phyloP scores from a whole-genome alignment of 176 grass and related monocot genomes.

The Carex kokanica region DNA sequence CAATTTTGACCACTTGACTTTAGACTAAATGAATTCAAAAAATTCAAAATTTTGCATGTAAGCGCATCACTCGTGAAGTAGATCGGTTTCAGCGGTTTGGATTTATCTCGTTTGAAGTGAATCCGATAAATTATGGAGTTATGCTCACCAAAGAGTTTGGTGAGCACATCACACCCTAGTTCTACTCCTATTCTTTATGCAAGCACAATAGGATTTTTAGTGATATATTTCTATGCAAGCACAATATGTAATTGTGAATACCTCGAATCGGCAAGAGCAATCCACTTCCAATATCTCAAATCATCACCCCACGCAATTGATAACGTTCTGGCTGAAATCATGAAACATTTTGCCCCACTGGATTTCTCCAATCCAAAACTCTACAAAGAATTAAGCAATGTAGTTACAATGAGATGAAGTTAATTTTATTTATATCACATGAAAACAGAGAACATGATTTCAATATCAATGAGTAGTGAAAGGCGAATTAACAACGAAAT shows the following conservation, averaged over 20 bases:
- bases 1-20: too few relatives aligned
- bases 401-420: background rate
- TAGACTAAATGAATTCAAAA: too few relatives aligned
- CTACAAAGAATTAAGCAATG: background rate
- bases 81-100: too few relatives aligned
- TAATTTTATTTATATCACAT: background rate
- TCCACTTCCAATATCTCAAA: conserved; percentile 18
- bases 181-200: too few relatives aligned
- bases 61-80: too few relatives aligned
- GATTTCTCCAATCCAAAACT: conserved; percentile 33
- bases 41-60: too few relatives aligned
- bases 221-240: background rate
- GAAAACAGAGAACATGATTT: background rate
- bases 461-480: background rate
- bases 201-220: background rate
- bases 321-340: background rate
- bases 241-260: conserved; percentile 17
- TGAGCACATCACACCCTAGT: too few relatives aligned
- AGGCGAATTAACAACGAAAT: background rate
- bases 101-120: too few relatives aligned
- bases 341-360: conserved; percentile 29
- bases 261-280: conserved; percentile 15
- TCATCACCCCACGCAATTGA: conserved; percentile 10
- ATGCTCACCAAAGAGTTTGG: too few relatives aligned
- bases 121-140: too few relatives aligned